Evolutionary conservation across 2,329 filamentous ascomycete genomes (phyloP).

Genomic region (Neofusicoccum cordaticola): DNA sequence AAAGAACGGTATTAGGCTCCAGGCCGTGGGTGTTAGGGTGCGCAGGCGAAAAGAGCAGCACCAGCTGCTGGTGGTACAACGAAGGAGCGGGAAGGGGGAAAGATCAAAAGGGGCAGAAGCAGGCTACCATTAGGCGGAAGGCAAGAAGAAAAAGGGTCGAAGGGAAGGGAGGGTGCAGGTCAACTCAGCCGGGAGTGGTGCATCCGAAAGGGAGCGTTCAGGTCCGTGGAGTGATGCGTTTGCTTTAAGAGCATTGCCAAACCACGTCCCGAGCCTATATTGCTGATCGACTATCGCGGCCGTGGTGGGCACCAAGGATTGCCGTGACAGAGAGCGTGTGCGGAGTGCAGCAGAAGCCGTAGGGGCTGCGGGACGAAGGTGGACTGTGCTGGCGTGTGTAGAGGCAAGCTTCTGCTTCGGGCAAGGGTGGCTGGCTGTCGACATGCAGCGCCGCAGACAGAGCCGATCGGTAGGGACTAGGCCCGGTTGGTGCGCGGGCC

Average conservation of each 20-base stretch:
- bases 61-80: constrained; percentile 8
- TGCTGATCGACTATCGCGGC: not conserved
- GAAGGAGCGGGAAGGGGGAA: not conserved
- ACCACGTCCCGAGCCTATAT: not conserved
- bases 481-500: not conserved
- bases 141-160: not conserved
- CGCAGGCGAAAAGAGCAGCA: not conserved
- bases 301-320: not conserved
- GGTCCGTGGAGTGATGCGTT: not conserved
- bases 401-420: constrained; percentile 2
- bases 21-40: not conserved
- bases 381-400: not conserved
- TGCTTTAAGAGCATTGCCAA: constrained; percentile 7
- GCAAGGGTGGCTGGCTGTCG: not conserved
- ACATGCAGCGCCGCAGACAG: constrained; percentile 7
- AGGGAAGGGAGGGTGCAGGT: not conserved
- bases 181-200: constrained; percentile 11
- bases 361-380: not conserved
- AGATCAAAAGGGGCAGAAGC: constrained; percentile 7
- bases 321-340: constrained; percentile 1
- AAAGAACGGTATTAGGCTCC: constrained; percentile 25
- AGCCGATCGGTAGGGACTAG: constrained; percentile 5
- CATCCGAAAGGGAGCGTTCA: not conserved
- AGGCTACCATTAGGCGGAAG: constrained; percentile 7
- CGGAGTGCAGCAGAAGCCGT: constrained; percentile 5